These are phyloP conservation scores for Pilasporangium apinafurcum DNA, from an alignment of 352 stramenopile genomes.

Conservation along the genomic window DNA sequence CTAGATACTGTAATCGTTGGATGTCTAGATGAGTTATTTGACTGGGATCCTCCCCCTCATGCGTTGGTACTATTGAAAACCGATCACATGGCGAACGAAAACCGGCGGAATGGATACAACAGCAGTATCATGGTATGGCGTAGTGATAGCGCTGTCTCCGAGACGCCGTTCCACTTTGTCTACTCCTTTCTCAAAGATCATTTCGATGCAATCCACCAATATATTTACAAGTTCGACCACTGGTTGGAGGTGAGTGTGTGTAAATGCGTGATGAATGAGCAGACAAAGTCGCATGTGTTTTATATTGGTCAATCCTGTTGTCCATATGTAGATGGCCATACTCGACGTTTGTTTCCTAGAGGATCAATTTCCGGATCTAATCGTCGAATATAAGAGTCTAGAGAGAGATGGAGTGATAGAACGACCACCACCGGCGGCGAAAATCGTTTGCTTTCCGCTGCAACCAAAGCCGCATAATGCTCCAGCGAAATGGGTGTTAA, in stretches of 20 bases:
- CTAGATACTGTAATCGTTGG: slow-evolving; percentile 71
- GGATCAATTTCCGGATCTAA: slow-evolving; percentile 26
- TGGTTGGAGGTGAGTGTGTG: slow-evolving; percentile 57
- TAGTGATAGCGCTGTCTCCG: neutral
- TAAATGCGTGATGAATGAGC: neutral
- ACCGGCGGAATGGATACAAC: slow-evolving; percentile 54
- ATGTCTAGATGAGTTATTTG: slow-evolving; percentile 22
- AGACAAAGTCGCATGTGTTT: neutral
- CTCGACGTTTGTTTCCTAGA: slow-evolving; percentile 28
- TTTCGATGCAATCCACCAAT: slow-evolving; percentile 24
- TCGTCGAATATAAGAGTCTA: slow-evolving; percentile 70
- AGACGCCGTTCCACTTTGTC: slow-evolving; percentile 10
- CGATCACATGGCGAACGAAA: slow-evolving; percentile 66
- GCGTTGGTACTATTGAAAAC: slow-evolving; percentile 38
- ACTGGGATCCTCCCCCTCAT: slow-evolving; percentile 6
- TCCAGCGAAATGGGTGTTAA: slow-evolving; percentile 31
- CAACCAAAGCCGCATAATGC: slow-evolving; percentile 69
- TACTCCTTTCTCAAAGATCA: slow-evolving; percentile 33
- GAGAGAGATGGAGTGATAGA: slow-evolving; percentile 6
- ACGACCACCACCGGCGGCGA: slow-evolving; percentile 18
- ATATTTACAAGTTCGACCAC: slow-evolving; percentile 87
- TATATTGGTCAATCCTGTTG: neutral
- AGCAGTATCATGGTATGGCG: slow-evolving; percentile 70
- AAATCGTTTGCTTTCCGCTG: slow-evolving; percentile 80
- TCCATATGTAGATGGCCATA: slow-evolving; percentile 27